A percentile compares a stretch with the other conserved stretches of the same genome.
phyloP scores from a whole-genome alignment of 345 rosid genomes.

The Citropsis articulata region DNA sequence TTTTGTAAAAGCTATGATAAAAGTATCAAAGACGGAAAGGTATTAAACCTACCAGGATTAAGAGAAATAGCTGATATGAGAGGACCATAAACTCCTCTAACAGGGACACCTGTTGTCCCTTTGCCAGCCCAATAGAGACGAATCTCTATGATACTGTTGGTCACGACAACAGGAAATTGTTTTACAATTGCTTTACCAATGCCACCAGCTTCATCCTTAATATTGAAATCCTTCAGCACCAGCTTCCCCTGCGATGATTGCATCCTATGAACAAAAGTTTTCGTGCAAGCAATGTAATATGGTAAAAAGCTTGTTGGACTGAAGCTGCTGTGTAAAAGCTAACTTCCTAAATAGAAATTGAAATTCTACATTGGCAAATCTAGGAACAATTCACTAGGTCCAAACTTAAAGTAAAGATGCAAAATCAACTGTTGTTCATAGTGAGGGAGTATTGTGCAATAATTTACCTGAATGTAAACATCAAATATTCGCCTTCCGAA shows the following conservation, averaged over 20 bases:
- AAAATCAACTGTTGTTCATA: too few relatives aligned
- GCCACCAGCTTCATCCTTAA: slow-evolving; percentile 49
- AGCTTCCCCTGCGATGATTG: slow-evolving; percentile 37
- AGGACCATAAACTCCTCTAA: slow-evolving; percentile 49
- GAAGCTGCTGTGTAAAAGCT: not conserved
- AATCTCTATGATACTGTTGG: slow-evolving; percentile 40
- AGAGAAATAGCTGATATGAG: slow-evolving; percentile 60
- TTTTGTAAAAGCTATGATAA: not conserved
- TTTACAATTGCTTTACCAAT: slow-evolving; percentile 32
- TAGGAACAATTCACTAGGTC: too few relatives aligned
- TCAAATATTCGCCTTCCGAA: slow-evolving; percentile 67
- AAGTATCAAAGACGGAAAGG: too few relatives aligned
- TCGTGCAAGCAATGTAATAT: not conserved
- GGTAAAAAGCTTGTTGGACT: not conserved
- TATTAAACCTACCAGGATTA: slow-evolving; percentile 30
- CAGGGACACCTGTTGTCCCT: slow-evolving; percentile 52
- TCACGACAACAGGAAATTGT: slow-evolving; percentile 23
- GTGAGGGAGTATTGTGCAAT: not conserved
- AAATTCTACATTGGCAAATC: too few relatives aligned
- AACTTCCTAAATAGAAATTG: not conserved
- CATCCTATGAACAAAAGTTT: not conserved
- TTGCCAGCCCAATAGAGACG: slow-evolving; percentile 64
- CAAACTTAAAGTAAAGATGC: too few relatives aligned
- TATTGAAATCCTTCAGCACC: slow-evolving; percentile 52
- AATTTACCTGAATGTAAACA: slow-evolving; percentile 61